A percentile compares a stretch with the other conserved stretches of the same genome.
These are phyloP conservation scores for Neospermospora avenae DNA, from an alignment of 2,329 filamentous ascomycete species.

Conservation along the genomic window DNA sequence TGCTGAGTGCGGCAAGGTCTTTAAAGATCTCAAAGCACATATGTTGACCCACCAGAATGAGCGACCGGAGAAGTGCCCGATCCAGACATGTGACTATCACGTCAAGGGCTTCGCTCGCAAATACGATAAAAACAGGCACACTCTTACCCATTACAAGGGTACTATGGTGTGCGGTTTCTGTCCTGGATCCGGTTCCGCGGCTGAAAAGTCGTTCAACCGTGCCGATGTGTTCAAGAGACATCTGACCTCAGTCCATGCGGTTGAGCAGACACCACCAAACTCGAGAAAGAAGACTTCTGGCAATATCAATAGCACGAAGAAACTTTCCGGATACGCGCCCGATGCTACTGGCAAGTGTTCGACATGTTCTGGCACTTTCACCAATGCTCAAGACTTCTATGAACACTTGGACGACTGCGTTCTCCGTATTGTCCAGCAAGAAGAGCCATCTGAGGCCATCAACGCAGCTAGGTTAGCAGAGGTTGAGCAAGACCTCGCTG, in stretches of 20 bases:
- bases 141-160: slow-evolving; percentile 94
- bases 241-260: slow-evolving; percentile 85
- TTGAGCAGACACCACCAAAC: slow-evolving; percentile 92
- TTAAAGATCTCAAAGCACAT: slow-evolving; percentile 73
- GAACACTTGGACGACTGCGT: slow-evolving; percentile 85
- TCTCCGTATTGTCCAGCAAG: slow-evolving; percentile 67
- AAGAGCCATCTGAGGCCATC: slow-evolving; percentile 66
- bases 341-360: slow-evolving; percentile 87
- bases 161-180: slow-evolving; percentile 98
- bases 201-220: slow-evolving; percentile 93
- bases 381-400: slow-evolving; percentile 92
- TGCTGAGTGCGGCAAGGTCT: slow-evolving; percentile 55
- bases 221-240: slow-evolving; percentile 98
- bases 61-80: slow-evolving; percentile 93
- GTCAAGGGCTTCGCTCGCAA: slow-evolving; percentile 92
- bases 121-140: slow-evolving; percentile 97
- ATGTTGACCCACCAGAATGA: slow-evolving; percentile 96
- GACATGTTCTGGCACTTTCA: slow-evolving; percentile 82
- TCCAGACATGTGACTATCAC: slow-evolving; percentile 90
- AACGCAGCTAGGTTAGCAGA: slow-evolving; percentile 65
- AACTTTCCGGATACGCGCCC: slow-evolving; percentile 66
- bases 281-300: slow-evolving; percentile 65
- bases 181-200: slow-evolving; percentile 78
- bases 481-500: slow-evolving; percentile 61
- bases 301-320: slow-evolving; percentile 40